A percentile compares a stretch with the other conserved stretches of the same genome.
Conservation (phyloP, 345 rosid species). For the Sisymbrium altissimum region DNA sequence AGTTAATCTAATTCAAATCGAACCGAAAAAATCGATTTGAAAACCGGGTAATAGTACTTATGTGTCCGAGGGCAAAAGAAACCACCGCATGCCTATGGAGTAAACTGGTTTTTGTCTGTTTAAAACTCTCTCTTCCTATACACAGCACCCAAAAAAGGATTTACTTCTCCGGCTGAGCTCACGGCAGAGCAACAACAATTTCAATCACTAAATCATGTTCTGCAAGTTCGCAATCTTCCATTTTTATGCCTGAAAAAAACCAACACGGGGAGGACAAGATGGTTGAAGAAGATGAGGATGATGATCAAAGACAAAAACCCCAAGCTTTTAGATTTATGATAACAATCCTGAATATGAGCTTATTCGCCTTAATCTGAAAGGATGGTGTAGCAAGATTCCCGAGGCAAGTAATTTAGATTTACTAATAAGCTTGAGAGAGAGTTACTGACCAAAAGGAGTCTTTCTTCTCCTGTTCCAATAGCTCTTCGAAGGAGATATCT, state of each 20-base stretch:
- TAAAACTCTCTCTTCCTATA: slow-evolving; percentile 27
- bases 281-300: not conserved
- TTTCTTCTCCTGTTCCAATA: slow-evolving; percentile 85
- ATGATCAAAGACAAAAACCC: not conserved
- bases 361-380: not conserved
- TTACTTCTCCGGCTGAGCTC: slow-evolving; percentile 21
- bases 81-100: not conserved
- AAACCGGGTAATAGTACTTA: not conserved
- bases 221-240: slow-evolving; percentile 53
- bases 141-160: slow-evolving; percentile 10
- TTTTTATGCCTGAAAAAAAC: slow-evolving; percentile 67
- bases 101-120: slow-evolving; percentile 1
- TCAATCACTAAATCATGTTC: slow-evolving; percentile 21
- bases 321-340: not conserved
- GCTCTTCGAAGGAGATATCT: slow-evolving; percentile 86
- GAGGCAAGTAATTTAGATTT: not conserved
- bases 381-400: not conserved
- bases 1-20: not conserved
- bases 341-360: not conserved
- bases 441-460: slow-evolving; percentile 76
- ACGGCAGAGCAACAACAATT: not conserved
- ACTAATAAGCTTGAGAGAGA: slow-evolving; percentile 5
- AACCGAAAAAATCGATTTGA: slow-evolving; percentile 10
- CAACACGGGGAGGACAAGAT: slow-evolving; percentile 4
- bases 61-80: not conserved